phyloP scores from a whole-genome alignment of 148 eudicot genomes.

The Nepenthes gracilis region DNA sequence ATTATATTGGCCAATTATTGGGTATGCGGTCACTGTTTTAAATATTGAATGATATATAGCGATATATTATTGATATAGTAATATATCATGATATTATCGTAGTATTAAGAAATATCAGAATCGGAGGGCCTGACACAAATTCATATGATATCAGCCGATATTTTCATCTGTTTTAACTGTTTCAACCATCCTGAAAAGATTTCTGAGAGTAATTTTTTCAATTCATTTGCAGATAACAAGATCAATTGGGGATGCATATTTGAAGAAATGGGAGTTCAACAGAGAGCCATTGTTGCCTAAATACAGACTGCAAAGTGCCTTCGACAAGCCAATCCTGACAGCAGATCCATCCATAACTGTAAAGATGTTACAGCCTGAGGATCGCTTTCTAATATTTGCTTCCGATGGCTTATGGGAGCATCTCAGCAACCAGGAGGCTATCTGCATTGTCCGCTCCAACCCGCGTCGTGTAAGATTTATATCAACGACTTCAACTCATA shows the following conservation, averaged over 20 bases:
- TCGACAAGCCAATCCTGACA: conserved; percentile 44
- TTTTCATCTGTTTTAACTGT: too few relatives aligned
- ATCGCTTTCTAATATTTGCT: conserved; percentile 72
- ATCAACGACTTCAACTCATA: background rate
- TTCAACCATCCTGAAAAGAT: too few relatives aligned
- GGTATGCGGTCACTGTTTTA: too few relatives aligned
- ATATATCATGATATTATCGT: too few relatives aligned
- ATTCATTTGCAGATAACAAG: conserved; percentile 46
- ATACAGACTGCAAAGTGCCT: conserved; percentile 46
- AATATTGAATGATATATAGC: too few relatives aligned
- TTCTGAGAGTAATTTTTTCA: too few relatives aligned
- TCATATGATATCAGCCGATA: too few relatives aligned
- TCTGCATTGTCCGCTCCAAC: conserved; percentile 40
- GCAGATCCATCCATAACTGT: conserved; percentile 60
- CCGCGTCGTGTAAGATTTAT: conserved; percentile 50
- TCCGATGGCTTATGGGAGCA: conserved; percentile 96
- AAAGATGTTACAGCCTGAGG: conserved; percentile 46
- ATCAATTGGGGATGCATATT: conserved; percentile 81
- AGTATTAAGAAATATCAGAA: too few relatives aligned
- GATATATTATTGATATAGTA: too few relatives aligned
- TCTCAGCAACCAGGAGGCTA: conserved; percentile 77
- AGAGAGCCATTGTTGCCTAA: conserved; percentile 51
- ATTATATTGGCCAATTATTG: too few relatives aligned
- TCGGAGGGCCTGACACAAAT: too few relatives aligned
- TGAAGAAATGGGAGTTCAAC: conserved; percentile 77